A percentile compares a stretch with the other conserved stretches of the same genome.
phyloP scores from a whole-genome alignment of 163 green algal genomes.

The Botryococcus braunii region DNA sequence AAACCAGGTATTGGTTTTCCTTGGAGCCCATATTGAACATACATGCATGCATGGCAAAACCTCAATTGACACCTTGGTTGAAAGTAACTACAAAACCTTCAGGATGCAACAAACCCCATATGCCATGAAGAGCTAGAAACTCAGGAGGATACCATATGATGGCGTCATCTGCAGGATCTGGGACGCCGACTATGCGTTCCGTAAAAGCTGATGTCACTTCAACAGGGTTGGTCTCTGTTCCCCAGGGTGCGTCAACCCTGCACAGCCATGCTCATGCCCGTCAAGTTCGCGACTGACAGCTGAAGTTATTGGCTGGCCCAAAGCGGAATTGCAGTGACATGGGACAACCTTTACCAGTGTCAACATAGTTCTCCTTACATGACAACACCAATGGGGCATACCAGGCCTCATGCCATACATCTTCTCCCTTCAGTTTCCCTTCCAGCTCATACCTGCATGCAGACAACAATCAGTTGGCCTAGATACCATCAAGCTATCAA shows the following conservation, averaged over 20 bases:
- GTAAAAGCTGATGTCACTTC: conserved; percentile 55
- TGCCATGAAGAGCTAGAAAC: too few species aligned
- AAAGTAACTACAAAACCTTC: too few species aligned
- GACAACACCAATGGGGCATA: not conserved
- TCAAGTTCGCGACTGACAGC: not conserved
- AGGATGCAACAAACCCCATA: too few species aligned
- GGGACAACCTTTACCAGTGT: not conserved
- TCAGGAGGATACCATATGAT: conserved; percentile 33
- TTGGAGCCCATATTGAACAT: too few species aligned
- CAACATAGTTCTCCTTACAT: not conserved
- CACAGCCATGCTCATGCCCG: not conserved
- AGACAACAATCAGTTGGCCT: not conserved
- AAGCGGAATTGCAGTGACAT: not conserved
- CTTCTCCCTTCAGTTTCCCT: conserved; percentile 8
- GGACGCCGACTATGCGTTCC: conserved; percentile 67
- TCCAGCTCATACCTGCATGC: conserved; percentile 21
- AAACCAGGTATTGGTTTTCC: too few species aligned
- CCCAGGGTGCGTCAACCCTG: conserved; percentile 57
- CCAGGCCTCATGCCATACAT: conserved; percentile 23
- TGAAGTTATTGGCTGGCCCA: not conserved
- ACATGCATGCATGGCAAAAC: too few species aligned
- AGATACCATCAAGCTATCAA: not conserved
- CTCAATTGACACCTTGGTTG: too few species aligned
- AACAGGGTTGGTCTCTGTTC: conserved; percentile 65
- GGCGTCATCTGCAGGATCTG: conserved; percentile 75